Conservation (phyloP, 2,329 filamentous ascomycete genomes). For the Arachnomyces sp. region DNA sequence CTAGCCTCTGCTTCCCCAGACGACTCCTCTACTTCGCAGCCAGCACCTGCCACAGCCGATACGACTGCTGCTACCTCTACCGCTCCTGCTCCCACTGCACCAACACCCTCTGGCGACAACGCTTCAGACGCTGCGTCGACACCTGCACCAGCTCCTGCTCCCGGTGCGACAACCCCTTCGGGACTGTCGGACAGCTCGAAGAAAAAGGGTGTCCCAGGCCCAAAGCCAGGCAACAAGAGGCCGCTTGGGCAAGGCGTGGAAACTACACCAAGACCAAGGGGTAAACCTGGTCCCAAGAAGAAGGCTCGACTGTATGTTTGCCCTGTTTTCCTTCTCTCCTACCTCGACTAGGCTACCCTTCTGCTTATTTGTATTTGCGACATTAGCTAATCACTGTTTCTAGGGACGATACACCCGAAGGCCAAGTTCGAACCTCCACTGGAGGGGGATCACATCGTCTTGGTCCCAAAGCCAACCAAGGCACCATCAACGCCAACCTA, state of each 20-base stretch:
- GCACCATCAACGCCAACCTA: slow-evolving; percentile 92
- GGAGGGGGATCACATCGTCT: slow-evolving; percentile 63
- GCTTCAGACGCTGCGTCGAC: slow-evolving; percentile 34
- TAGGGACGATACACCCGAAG: slow-evolving; percentile 44
- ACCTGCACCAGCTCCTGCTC: slow-evolving; percentile 26
- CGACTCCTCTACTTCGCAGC: slow-evolving; percentile 11
- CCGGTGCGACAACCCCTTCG: slow-evolving; percentile 38
- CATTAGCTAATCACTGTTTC: slow-evolving; percentile 8
- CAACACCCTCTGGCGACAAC: slow-evolving; percentile 33
- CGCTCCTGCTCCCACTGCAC: slow-evolving; percentile 20
- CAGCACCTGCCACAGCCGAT: slow-evolving; percentile 17
- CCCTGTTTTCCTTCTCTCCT: neutral
- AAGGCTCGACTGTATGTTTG: slow-evolving; percentile 78
- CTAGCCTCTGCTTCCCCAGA: slow-evolving; percentile 14
- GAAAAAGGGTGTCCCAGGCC: slow-evolving; percentile 67
- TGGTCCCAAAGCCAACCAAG: slow-evolving; percentile 91
- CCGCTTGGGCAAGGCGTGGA: slow-evolving; percentile 48
- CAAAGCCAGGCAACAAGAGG: slow-evolving; percentile 57
- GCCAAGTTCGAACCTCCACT: slow-evolving; percentile 39
- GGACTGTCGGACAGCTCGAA: slow-evolving; percentile 33
- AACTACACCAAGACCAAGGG: slow-evolving; percentile 58
- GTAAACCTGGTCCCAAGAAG: slow-evolving; percentile 94
- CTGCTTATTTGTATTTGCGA: slow-evolving; percentile 1
- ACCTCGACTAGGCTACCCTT: neutral
- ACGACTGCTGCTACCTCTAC: slow-evolving; percentile 31